These are phyloP conservation scores for Candida buenavistaensis DNA, from an alignment of 1,139 yeast species.

Conservation along the genomic window DNA sequence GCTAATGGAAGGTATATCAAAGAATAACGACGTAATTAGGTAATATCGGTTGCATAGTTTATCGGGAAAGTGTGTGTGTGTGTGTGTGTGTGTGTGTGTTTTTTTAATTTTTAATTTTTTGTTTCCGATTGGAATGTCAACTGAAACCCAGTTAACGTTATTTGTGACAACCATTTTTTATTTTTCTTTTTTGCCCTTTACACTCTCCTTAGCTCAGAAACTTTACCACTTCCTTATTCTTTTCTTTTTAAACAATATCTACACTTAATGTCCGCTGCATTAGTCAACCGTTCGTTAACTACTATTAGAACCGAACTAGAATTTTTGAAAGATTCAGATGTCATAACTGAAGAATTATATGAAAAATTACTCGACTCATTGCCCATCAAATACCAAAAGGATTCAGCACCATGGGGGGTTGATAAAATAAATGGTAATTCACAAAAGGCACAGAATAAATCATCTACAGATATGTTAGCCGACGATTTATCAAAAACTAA, in stretches of 20 bases:
- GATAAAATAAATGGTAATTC: slow-evolving; percentile 31
- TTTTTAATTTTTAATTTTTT: no score
- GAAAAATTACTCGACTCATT: slow-evolving; percentile 51
- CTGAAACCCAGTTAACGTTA: no score
- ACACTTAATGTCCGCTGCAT: slow-evolving; percentile 50
- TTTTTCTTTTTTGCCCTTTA: no score
- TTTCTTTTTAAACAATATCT: neutral
- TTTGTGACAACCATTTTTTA: no score
- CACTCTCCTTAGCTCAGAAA: no score
- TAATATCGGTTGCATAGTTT: slow-evolving; percentile 2
- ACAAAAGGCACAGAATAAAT: slow-evolving; percentile 9
- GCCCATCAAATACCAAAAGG: slow-evolving; percentile 61
- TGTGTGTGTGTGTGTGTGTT: neutral
- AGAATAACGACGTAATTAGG: slow-evolving; percentile 14
- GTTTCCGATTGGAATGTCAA: no score
- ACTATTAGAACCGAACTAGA: slow-evolving; percentile 78
- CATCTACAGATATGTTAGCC: slow-evolving; percentile 17
- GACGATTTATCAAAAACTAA: slow-evolving; percentile 24
- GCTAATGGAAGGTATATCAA: slow-evolving; percentile 51
- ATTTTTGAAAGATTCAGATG: slow-evolving; percentile 75
- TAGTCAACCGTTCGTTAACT: slow-evolving; percentile 76
- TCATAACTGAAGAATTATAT: slow-evolving; percentile 60
- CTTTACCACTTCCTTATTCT: neutral
- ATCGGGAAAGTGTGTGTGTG: neutral
- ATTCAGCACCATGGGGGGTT: slow-evolving; percentile 51